These are phyloP conservation scores for Gastrolobium bilobum DNA, from an alignment of 306 rosid genomes.

Conservation along the genomic window DNA sequence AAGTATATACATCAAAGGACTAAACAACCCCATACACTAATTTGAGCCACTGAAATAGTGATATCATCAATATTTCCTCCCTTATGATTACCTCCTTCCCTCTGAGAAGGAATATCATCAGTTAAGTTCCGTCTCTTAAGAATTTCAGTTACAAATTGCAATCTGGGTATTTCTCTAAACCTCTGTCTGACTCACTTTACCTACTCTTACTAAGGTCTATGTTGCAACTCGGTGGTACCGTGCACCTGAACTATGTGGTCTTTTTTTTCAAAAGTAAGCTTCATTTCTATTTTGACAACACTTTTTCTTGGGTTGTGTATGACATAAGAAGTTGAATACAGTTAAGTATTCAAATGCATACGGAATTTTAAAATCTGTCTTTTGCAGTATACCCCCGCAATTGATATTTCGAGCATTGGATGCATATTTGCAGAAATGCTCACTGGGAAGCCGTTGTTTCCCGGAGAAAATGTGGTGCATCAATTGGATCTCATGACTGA, in stretches of 20 bases:
- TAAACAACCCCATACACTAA: too few species aligned
- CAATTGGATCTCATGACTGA: slow-evolving; percentile 98
- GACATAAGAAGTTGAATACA: slow-evolving; percentile 12
- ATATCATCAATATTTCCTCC: too few species aligned
- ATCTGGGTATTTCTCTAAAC: slow-evolving; percentile 22
- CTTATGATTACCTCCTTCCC: too few species aligned
- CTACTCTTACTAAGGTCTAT: slow-evolving; percentile 73
- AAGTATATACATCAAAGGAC: too few species aligned
- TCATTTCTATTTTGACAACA: slow-evolving; percentile 21
- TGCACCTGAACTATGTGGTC: slow-evolving; percentile 98
- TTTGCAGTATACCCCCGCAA: slow-evolving; percentile 95
- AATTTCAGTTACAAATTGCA: slow-evolving; percentile 36
- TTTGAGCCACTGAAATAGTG: too few species aligned
- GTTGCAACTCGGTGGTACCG: slow-evolving; percentile 99
- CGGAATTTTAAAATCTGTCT: slow-evolving; percentile 36
- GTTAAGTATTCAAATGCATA: slow-evolving; percentile 31
- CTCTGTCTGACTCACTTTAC: slow-evolving; percentile 46
- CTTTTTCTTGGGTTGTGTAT: slow-evolving; percentile 8
- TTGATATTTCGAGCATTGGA: slow-evolving; percentile 99
- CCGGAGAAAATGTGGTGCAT: slow-evolving; percentile 98
- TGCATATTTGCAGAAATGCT: slow-evolving; percentile 99
- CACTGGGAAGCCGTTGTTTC: slow-evolving; percentile 88
- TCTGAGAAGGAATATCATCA: too few species aligned
- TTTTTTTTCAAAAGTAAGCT: slow-evolving; percentile 94
- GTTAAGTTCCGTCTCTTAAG: background rate